Percentiles rank a stretch among this genome's conserved stretches.
Conservation (phyloP, 2,329 filamentous ascomycete genomes). For the Penicillium sp. region DNA sequence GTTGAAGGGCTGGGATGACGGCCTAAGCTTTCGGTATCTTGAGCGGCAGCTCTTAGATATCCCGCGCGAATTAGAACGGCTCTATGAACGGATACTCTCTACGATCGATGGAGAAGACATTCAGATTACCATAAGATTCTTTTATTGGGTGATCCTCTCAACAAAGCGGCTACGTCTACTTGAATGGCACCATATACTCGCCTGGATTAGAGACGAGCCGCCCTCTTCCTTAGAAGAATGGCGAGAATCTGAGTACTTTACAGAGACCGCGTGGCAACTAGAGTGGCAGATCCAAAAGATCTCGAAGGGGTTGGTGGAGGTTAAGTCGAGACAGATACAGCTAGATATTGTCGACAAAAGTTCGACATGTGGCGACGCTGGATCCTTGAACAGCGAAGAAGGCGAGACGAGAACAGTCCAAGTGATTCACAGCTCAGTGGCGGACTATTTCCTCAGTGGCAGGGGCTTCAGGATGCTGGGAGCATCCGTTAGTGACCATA, state of each 20-base stretch:
- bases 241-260: neutral
- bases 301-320: neutral
- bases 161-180: neutral
- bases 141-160: neutral
- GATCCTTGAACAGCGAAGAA: neutral
- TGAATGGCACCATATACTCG: slow-evolving; percentile 4
- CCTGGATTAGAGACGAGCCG: neutral
- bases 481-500: no score
- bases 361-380: neutral
- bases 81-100: neutral
- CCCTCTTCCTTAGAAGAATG: neutral
- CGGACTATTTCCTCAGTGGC: neutral
- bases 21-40: neutral
- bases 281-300: neutral
- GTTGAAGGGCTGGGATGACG: neutral
- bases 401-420: neutral
- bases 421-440: neutral
- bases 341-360: neutral
- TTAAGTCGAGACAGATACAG: neutral
- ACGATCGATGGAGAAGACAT: neutral
- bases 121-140: neutral
- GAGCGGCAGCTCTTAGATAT: neutral
- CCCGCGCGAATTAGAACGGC: neutral
- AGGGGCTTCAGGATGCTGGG: neutral
- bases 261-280: neutral